Base-by-base conservation (phyloP, 106 monocot genomes). In the Narthecium ossifragum region DNA sequence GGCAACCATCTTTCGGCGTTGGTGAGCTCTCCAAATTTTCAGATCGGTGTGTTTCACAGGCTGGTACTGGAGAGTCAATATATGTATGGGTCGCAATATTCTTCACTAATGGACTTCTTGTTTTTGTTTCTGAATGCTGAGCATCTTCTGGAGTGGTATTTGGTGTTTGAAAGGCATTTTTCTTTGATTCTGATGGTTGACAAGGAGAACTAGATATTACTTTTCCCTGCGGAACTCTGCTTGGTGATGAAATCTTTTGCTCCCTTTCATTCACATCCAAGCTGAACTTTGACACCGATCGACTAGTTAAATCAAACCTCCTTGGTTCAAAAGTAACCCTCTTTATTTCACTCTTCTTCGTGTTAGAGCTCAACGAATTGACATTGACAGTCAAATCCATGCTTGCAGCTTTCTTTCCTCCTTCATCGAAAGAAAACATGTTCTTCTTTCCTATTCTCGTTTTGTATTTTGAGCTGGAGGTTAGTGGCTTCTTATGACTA, bases 341-440 rank as follows among this genome's bases (percentile, higher is more conserved):
- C n/a, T 55, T 79, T 54, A 46, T 55, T 21, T 51, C 59, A 51
- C 14, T 58, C 48, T 24, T 70, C 68, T 73, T 73, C 61, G 56
- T 56, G 30, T 51, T 72, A 46, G 65, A 56, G 31, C 36, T 61
- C 37, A 55, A 55, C 23, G 43, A 64, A 39, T 55, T 56, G 30
- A 40, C 53, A 34, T 47, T 73, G 34, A 29, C 72, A 48, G 64
- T 33, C 47, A 31, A 57, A 10, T 54, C 59, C 64, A 48, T 58
- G 37, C 41, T 59, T 53, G 21, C 26, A 9, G 41, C 43, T 65
- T 62, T 61, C 23, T 33, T 64, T 53, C 52, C 74, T 43, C 55
- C 62, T 52, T 85, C 73, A 57, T 77, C 46, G 48, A 88, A 85
- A 33, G 77, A 17, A 68, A 80, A 76, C 8, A 75, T 75, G 52